Evolutionary conservation across 2,329 filamentous ascomycete genomes (phyloP).

Genomic region (Curvularia spicifera): DNA sequence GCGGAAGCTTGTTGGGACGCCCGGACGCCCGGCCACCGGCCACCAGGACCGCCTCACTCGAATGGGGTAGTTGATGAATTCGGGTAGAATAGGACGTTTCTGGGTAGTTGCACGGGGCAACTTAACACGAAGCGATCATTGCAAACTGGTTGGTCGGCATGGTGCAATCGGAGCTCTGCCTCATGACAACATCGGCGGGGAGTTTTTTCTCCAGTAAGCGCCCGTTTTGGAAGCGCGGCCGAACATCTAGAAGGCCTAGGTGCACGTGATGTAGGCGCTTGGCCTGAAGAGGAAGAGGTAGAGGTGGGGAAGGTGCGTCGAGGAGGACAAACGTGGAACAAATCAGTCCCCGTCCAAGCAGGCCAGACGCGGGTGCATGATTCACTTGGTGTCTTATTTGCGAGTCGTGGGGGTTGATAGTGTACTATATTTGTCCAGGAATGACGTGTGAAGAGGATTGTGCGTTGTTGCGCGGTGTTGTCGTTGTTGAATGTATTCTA

Average conservation of each 20-base stretch:
- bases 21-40: too few species aligned
- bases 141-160: slow-evolving; percentile 26
- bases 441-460: slow-evolving; percentile 14
- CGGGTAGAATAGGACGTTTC: slow-evolving; percentile 24
- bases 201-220: slow-evolving; percentile 6
- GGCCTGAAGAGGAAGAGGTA: slow-evolving; percentile 3
- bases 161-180: slow-evolving; percentile 25
- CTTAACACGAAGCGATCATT: slow-evolving; percentile 29
- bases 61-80: slow-evolving; percentile 22
- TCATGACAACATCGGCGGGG: slow-evolving; percentile 24
- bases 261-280: background rate
- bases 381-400: background rate
- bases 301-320: slow-evolving; percentile 15
- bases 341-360: slow-evolving; percentile 22
- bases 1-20: too few species aligned
- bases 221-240: slow-evolving; percentile 9
- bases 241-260: slow-evolving; percentile 7
- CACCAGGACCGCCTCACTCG: slow-evolving; percentile 15
- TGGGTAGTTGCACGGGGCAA: slow-evolving; percentile 15
- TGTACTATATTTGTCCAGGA: background rate
- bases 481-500: slow-evolving; percentile 16
- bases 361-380: background rate
- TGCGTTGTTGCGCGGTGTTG: slow-evolving; percentile 30
- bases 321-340: slow-evolving; percentile 17
- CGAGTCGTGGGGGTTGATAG: background rate